These are phyloP conservation scores for Blastobotrys ciferrii DNA, from an alignment of 1,139 yeast genomes.

Conservation along the genomic window DNA sequence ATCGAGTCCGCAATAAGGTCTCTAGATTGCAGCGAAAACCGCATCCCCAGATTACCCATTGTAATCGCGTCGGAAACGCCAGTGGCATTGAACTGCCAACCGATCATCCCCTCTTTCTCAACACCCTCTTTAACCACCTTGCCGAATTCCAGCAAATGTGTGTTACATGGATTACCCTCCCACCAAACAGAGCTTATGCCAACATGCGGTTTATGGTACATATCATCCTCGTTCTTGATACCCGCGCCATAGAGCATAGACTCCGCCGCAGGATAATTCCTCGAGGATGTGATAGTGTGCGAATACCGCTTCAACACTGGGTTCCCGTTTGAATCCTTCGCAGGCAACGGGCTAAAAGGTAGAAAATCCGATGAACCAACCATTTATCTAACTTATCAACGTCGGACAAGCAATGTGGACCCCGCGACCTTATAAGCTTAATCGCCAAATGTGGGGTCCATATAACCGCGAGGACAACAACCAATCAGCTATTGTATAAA, in stretches of 20 bases:
- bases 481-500: neutral
- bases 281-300: slow-evolving; percentile 70
- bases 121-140: slow-evolving; percentile 72
- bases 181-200: slow-evolving; percentile 98
- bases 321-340: slow-evolving; percentile 16
- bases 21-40: slow-evolving; percentile 87
- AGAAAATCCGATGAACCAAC: slow-evolving; percentile 18
- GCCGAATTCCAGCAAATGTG: slow-evolving; percentile 86
- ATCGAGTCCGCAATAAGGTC: slow-evolving; percentile 95
- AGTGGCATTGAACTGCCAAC: slow-evolving; percentile 91
- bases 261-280: slow-evolving; percentile 89
- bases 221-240: slow-evolving; percentile 61
- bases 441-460: neutral
- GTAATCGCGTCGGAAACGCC: slow-evolving; percentile 97
- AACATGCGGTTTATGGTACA: slow-evolving; percentile 75
- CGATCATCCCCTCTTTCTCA: slow-evolving; percentile 80
- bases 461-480: neutral
- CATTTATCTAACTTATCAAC: too few species aligned
- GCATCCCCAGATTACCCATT: slow-evolving; percentile 94
- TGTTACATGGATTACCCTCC: slow-evolving; percentile 96
- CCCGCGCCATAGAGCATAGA: slow-evolving; percentile 94
- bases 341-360: slow-evolving; percentile 15
- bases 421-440: neutral
- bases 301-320: slow-evolving; percentile 65
- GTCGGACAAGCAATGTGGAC: neutral